Percentiles rank a stretch among this genome's conserved stretches.
phyloP scores from a whole-genome alignment of 176 grass and related monocot genomes.

The Avena sativa region DNA sequence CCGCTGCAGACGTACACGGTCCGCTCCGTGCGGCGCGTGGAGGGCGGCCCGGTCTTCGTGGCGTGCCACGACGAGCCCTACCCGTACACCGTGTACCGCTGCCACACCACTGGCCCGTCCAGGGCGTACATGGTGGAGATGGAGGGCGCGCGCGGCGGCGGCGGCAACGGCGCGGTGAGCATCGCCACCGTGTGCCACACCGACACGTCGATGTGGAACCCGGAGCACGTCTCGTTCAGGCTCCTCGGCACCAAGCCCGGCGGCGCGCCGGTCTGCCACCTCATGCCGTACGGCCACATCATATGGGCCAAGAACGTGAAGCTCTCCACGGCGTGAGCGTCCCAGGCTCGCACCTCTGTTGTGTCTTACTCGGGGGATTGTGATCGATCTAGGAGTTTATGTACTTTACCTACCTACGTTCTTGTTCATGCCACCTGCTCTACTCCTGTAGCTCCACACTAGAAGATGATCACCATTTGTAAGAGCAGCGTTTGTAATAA shows the following conservation, averaged over 20 bases:
- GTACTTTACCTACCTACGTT: background rate
- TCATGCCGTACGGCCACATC: slow-evolving; percentile 62
- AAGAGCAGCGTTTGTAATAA: slow-evolving; percentile 39
- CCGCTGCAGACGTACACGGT: slow-evolving; percentile 41
- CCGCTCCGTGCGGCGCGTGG: slow-evolving; percentile 4
- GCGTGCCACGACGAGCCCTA: slow-evolving; percentile 55
- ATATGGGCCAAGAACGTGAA: slow-evolving; percentile 52
- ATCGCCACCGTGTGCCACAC: slow-evolving; percentile 59
- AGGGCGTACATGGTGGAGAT: slow-evolving; percentile 58
- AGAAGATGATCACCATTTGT: background rate
- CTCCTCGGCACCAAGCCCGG: slow-evolving; percentile 56
- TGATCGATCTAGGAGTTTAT: background rate
- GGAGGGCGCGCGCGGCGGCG: slow-evolving; percentile 4
- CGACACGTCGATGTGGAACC: slow-evolving; percentile 53
- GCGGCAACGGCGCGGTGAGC: background rate
- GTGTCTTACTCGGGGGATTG: background rate
- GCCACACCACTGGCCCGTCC: slow-evolving; percentile 57
- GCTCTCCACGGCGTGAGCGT: slow-evolving; percentile 14
- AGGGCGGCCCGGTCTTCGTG: slow-evolving; percentile 45
- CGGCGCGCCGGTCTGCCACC: slow-evolving; percentile 50
- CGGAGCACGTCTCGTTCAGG: slow-evolving; percentile 62
- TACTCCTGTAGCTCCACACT: slow-evolving; percentile 23
- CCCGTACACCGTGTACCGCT: slow-evolving; percentile 58
- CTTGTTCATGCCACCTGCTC: slow-evolving; percentile 7
- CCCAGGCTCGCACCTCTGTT: background rate